Evolutionary conservation across 2,329 filamentous ascomycete species (phyloP).

Genomic region (Biscogniauxia mediterranea): DNA sequence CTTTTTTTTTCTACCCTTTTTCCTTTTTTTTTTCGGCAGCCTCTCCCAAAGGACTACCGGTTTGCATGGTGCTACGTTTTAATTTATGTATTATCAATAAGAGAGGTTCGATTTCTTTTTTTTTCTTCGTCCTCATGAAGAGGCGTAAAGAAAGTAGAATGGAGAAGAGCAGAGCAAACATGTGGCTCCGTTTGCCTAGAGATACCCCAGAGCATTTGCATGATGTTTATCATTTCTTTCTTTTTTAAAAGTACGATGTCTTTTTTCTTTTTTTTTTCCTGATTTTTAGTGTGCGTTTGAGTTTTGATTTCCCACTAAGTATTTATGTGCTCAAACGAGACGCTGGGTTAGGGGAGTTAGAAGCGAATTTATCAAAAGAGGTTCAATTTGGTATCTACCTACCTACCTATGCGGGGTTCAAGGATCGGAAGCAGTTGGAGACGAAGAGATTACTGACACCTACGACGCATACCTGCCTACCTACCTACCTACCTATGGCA

Average conservation of each 20-base stretch:
- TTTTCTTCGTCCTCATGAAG: constrained; percentile 8
- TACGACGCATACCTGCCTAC: no score
- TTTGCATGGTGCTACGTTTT: constrained; percentile 8
- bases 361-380: no score
- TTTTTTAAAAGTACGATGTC: background rate
- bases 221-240: constrained; percentile 7
- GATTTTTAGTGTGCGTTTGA: constrained; percentile 3
- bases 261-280: background rate
- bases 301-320: no score
- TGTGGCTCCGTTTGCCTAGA: constrained; percentile 17
- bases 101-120: constrained; percentile 2
- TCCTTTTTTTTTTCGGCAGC: constrained; percentile 1
- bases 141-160: constrained; percentile 14
- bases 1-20: constrained; percentile 8
- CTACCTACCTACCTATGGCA: no score
- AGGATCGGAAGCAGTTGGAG: no score
- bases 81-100: constrained; percentile 22
- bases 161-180: constrained; percentile 10
- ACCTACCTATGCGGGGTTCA: no score
- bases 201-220: constrained; percentile 27
- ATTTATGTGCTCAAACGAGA: no score
- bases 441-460: no score
- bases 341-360: no score
- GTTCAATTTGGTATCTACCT: no score
- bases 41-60: background rate